Evolutionary conservation across 225 moss, liverwort and hornwort species (phyloP), one percentile per base, ranked within the genome.

Genomic region (Rhytidiadelphus loreus): DNA sequence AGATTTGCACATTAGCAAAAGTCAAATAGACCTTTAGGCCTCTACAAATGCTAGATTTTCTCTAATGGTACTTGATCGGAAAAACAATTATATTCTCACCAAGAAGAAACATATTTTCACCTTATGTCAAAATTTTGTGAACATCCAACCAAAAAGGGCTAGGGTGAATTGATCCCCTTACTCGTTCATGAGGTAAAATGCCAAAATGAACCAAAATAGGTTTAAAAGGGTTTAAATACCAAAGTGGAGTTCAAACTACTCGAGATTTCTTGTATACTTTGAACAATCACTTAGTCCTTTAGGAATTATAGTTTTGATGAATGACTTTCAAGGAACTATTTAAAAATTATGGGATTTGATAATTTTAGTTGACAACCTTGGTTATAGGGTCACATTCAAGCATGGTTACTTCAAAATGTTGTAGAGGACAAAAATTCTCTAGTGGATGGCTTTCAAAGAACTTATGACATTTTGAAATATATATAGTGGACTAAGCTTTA

Each of bases 21-120:
- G n/a, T n/a, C n/a, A n/a, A n/a, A n/a, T n/a, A n/a, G n/a, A n/a
- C n/a, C n/a, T n/a, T n/a, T n/a, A n/a, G n/a, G n/a, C n/a, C n/a
- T n/a, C n/a, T n/a, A n/a, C n/a, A n/a, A n/a, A n/a, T n/a, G n/a
- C n/a, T n/a, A n/a, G n/a, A n/a, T n/a, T n/a, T n/a, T n/a, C n/a
- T n/a, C n/a, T n/a, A n/a, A n/a, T n/a, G 21, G 12, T 1, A 20
- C 6, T 6, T 11, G 3, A 21, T 21, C n/a, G 0, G 2, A 3
- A 60, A 62, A 66, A 65, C 37, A 20, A 66, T 11, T 20, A 10
- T 66, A n/a, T 21, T 21, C 0, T 21, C 11, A 66, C 3, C 20
- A n/a, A 65, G 5, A 6, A 7, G 11, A 0, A 6, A n/a, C 4
- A 22, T 37, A 4, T 66, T 37, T 37, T 12, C 6, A 66, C 21